A percentile compares a stretch with the other conserved stretches of the same genome.
phyloP scores from a whole-genome alignment of 2,329 filamentous ascomycete genomes.

The Diaporthe capsici region DNA sequence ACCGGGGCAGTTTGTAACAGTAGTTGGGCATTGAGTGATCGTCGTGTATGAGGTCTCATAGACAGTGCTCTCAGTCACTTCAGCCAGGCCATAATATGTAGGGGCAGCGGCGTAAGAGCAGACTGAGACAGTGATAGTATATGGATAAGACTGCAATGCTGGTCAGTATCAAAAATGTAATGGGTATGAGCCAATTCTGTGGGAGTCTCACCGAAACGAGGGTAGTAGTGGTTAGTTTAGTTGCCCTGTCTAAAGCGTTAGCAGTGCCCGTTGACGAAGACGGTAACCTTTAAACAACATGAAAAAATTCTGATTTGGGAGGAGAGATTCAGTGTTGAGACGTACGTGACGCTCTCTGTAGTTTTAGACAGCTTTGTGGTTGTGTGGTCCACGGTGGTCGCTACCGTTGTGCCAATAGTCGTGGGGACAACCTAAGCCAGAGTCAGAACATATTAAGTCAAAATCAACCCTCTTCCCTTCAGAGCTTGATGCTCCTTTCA shows the following conservation, averaged over 20 bases:
- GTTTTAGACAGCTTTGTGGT: constrained; percentile 5
- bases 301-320: too few species aligned
- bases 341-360: constrained; percentile 28
- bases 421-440: constrained; percentile 21
- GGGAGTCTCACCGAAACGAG: constrained; percentile 37
- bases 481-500: not conserved
- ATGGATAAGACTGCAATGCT: constrained; percentile 40
- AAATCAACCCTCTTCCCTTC: not conserved
- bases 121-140: constrained; percentile 37
- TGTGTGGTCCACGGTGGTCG: constrained; percentile 28
- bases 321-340: not conserved
- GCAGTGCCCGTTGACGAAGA: not conserved
- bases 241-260: constrained; percentile 37
- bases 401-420: not conserved
- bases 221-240: constrained; percentile 35
- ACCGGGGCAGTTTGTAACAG: constrained; percentile 34
- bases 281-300: not conserved
- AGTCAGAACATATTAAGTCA: not conserved
- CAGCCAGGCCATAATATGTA: constrained; percentile 24
- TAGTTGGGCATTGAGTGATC: constrained; percentile 26
- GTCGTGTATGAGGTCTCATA: constrained; percentile 24
- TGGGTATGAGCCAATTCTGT: too few species aligned
- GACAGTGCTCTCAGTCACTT: constrained; percentile 20
- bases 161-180: not conserved
- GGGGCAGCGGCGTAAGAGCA: constrained; percentile 33